A percentile compares a stretch with the other conserved stretches of the same genome.
These are phyloP conservation scores for Didymella sp. DNA, from an alignment of 2,329 filamentous ascomycete genomes.

Conservation along the genomic window DNA sequence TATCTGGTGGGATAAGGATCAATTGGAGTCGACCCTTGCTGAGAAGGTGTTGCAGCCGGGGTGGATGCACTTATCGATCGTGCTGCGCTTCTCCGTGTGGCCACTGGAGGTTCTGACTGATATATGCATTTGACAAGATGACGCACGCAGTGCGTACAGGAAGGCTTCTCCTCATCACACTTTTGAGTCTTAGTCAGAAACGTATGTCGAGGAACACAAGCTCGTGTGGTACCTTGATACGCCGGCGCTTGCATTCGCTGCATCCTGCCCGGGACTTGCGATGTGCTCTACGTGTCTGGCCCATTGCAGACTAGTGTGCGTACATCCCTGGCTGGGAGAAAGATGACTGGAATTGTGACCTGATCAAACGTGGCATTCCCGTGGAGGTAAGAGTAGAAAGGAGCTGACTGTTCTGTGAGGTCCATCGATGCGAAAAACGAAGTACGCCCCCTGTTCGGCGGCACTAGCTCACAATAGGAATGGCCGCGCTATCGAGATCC, in stretches of 20 bases:
- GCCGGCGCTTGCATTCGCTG: slow-evolving; percentile 28
- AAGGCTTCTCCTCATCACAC: slow-evolving; percentile 24
- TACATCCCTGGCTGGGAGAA: not conserved
- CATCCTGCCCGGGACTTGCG: slow-evolving; percentile 30
- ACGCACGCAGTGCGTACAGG: slow-evolving; percentile 21
- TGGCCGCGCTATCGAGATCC: not conserved
- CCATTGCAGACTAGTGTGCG: slow-evolving; percentile 9
- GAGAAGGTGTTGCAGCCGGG: not conserved
- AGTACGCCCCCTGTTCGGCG: slow-evolving; percentile 14
- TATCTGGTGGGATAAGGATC: slow-evolving; percentile 3
- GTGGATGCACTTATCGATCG: not conserved
- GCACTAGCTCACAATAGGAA: not conserved
- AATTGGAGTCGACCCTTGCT: not conserved
- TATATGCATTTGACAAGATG: slow-evolving; percentile 19
- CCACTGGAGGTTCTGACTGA: not conserved
- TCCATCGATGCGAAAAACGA: slow-evolving; percentile 18
- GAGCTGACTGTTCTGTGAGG: not conserved
- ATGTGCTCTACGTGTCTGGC: slow-evolving; percentile 24
- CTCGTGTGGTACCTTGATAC: slow-evolving; percentile 33
- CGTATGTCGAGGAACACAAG: not conserved
- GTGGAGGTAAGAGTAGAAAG: not conserved
- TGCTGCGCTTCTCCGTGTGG: not conserved
- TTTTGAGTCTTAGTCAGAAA: not conserved
- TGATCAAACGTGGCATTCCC: not conserved
- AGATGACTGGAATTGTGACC: not conserved